Conservation (phyloP, 169 alveolate species). For the Plasmodium knowlesi region DNA sequence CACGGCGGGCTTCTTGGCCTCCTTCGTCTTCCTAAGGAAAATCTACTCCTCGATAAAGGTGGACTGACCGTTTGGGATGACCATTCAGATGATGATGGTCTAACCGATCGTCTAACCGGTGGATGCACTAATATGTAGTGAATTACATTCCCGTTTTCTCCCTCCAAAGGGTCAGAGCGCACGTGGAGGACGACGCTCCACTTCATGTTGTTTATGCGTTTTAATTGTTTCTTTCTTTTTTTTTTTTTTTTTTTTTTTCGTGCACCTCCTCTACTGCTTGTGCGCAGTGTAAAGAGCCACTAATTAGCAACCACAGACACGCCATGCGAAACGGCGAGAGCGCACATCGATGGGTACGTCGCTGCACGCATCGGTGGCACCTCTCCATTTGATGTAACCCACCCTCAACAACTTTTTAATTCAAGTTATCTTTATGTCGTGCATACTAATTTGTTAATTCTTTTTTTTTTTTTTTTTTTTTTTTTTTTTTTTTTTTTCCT, state of each 20-base stretch:
- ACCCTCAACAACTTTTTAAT: neutral
- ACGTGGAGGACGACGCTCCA: neutral
- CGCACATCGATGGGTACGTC: neutral
- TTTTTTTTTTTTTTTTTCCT: neutral
- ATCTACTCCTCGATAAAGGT: constrained; percentile 85
- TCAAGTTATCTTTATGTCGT: neutral
- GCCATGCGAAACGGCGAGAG: neutral
- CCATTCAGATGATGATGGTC: too few species aligned
- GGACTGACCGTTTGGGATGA: too few species aligned
- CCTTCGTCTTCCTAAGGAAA: constrained; percentile 84
- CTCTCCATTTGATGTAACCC: neutral
- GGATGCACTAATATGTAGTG: too few species aligned
- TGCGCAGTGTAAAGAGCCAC: neutral
- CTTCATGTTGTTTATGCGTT: neutral
- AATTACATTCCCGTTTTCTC: neutral
- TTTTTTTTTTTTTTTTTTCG: neutral
- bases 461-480: neutral
- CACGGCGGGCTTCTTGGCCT: constrained; percentile 84
- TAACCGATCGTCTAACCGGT: too few species aligned
- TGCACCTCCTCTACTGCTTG: neutral
- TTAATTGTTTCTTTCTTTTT: too few species aligned
- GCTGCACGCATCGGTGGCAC: neutral
- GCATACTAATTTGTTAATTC: neutral
- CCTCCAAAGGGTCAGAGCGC: neutral
- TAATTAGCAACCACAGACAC: neutral